Percentiles rank a stretch among this genome's conserved stretches.
phyloP scores from a whole-genome alignment of 208 protist genomes.

The Trypanosoma lewisi region DNA sequence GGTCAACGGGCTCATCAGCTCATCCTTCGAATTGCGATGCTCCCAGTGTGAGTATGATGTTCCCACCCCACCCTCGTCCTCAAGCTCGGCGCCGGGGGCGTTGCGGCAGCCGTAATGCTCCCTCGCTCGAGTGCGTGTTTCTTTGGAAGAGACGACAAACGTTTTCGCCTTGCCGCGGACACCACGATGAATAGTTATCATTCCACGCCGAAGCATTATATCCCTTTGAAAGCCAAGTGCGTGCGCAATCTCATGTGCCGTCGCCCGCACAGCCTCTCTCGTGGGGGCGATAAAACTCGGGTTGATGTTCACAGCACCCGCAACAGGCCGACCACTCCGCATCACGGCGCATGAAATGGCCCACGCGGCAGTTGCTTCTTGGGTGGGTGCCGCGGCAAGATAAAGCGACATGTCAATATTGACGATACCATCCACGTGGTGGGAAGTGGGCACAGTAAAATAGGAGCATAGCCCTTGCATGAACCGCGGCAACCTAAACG shows the following conservation, averaged over 20 bases:
- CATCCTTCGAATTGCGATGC: conserved; percentile 67
- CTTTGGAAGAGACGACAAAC: conserved; percentile 30
- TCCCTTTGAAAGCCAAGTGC: conserved; percentile 41
- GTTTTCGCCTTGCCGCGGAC: conserved; percentile 36
- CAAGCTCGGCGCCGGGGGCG: conserved; percentile 57
- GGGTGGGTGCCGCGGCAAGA: conserved; percentile 40
- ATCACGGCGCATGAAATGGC: conserved; percentile 33
- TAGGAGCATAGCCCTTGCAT: conserved; percentile 18
- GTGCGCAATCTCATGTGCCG: conserved; percentile 77
- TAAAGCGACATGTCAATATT: conserved; percentile 62
- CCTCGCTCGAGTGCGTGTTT: conserved; percentile 28
- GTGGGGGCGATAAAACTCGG: conserved; percentile 25
- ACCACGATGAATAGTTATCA: not conserved
- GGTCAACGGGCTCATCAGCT: conserved; percentile 64
- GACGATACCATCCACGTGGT: conserved; percentile 35
- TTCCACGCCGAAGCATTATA: not conserved
- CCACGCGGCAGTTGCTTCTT: conserved; percentile 42
- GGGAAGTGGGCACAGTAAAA: conserved; percentile 38
- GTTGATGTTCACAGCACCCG: conserved; percentile 49
- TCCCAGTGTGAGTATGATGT: conserved; percentile 84
- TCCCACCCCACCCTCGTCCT: conserved; percentile 49
- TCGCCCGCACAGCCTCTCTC: conserved; percentile 28
- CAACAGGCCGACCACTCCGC: conserved; percentile 20
- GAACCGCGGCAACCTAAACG: conserved; percentile 12
- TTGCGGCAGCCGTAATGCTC: conserved; percentile 64